Conservation (phyloP, 371 early-diverging fungal genomes). For the Nematocida sp. region DNA sequence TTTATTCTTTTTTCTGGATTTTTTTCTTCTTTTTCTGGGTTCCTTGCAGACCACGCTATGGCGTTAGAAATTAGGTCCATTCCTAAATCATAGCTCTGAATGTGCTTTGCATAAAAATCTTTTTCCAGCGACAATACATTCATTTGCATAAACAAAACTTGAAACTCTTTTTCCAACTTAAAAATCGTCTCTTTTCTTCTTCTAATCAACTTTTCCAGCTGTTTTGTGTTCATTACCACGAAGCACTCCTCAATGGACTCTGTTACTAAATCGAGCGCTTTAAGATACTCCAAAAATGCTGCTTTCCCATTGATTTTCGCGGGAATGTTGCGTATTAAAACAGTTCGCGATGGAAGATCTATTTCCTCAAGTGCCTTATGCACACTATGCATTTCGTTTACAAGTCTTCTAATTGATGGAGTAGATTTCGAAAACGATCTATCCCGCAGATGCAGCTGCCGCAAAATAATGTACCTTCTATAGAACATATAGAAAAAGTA, state of each 20-base stretch:
- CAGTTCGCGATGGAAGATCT: conserved; percentile 59
- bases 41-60: conserved; percentile 3
- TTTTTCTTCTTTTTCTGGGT: not conserved
- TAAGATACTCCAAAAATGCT: conserved; percentile 57
- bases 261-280: conserved; percentile 55
- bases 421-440: conserved; percentile 65
- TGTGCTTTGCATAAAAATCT: conserved; percentile 18
- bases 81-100: conserved; percentile 14
- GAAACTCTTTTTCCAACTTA: conserved; percentile 64
- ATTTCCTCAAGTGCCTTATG: conserved; percentile 58
- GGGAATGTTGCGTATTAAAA: conserved; percentile 62
- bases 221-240: conserved; percentile 60
- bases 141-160: conserved; percentile 51
- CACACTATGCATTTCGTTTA: conserved; percentile 33
- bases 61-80: conserved; percentile 53
- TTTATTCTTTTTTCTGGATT: not conserved
- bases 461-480: conserved; percentile 64
- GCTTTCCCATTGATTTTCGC: conserved; percentile 58
- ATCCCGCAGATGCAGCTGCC: conserved; percentile 65
- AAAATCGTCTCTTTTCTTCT: conserved; percentile 55
- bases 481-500: conserved; percentile 67
- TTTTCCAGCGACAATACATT: conserved; percentile 21
- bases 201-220: conserved; percentile 50
- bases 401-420: conserved; percentile 57
- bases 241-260: conserved; percentile 57